A percentile compares a stretch with the other conserved stretches of the same genome.
Conservation (phyloP, 768 basidiomycete species). For the Grammothele lineata region DNA sequence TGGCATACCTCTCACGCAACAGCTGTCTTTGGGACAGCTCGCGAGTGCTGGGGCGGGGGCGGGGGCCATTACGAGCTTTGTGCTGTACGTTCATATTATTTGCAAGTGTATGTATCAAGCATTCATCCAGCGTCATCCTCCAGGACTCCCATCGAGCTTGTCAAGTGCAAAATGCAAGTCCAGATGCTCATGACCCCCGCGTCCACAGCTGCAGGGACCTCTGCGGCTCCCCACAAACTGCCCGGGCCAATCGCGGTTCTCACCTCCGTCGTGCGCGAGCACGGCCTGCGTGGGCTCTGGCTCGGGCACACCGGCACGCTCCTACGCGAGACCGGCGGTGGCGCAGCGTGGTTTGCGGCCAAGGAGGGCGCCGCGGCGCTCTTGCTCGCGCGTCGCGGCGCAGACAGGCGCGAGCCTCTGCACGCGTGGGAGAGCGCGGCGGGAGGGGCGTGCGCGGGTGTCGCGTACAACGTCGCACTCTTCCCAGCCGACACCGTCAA, state of each 20-base stretch:
- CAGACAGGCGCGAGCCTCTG: conserved; percentile 29
- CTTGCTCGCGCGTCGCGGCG: conserved; percentile 50
- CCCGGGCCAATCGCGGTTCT: conserved; percentile 77
- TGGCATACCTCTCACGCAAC: conserved; percentile 30
- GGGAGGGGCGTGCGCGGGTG: conserved; percentile 83
- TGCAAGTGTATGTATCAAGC: too few relatives aligned
- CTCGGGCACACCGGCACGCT: conserved; percentile 92
- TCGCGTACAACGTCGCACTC: conserved; percentile 79
- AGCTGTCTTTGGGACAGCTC: conserved; percentile 64
- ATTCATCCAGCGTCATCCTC: neutral
- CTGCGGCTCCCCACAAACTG: conserved; percentile 32
- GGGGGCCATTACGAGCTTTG: conserved; percentile 80
- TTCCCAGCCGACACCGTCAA: conserved; percentile 97
- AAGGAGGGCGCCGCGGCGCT: conserved; percentile 72
- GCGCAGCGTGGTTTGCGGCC: conserved; percentile 85
- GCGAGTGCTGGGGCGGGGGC: conserved; percentile 83
- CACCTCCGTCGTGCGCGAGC: conserved; percentile 52
- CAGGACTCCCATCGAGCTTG: conserved; percentile 90
- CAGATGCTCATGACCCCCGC: conserved; percentile 62
- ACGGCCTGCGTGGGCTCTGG: conserved; percentile 89
- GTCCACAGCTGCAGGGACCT: conserved; percentile 11
- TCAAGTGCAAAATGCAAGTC: conserved; percentile 98
- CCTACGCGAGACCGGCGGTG: conserved; percentile 89
- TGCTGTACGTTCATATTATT: conserved; percentile 53
- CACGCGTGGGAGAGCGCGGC: conserved; percentile 77